Conservation (phyloP, 179 eudicot species). For the Spergularia azorica region DNA sequence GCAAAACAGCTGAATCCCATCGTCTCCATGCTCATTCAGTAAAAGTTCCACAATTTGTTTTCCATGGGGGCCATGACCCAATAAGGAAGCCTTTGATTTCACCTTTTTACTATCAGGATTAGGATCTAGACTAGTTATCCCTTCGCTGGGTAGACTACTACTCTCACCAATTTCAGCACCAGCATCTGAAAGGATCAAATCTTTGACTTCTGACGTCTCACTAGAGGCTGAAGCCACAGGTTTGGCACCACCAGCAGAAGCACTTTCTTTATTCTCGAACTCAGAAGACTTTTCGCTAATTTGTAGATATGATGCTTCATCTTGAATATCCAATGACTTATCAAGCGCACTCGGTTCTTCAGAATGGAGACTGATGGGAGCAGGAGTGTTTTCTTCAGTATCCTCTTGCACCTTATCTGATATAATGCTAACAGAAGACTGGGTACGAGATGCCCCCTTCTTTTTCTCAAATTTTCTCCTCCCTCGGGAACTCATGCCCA, state of each 20-base stretch:
- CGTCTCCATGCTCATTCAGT: constrained; percentile 68
- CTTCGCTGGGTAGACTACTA: constrained; percentile 23
- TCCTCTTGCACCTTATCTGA: constrained; percentile 29
- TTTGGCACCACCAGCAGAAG: constrained; percentile 21
- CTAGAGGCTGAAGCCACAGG: constrained; percentile 16
- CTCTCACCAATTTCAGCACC: constrained; percentile 31
- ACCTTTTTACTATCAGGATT: constrained; percentile 38
- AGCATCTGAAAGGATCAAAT: constrained; percentile 25
- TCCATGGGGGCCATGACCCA: constrained; percentile 99
- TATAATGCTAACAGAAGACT: constrained; percentile 23
- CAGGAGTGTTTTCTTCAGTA: constrained; percentile 12
- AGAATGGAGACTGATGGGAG: constrained; percentile 22
- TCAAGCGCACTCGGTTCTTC: constrained; percentile 11
- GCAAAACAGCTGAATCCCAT: constrained; percentile 83
- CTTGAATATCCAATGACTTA: constrained; percentile 27
- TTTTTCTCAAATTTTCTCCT: constrained; percentile 72
- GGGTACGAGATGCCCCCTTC: constrained; percentile 45
- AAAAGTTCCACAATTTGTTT: constrained; percentile 74
- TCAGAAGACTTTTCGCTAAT: constrained; percentile 28
- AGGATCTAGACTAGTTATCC: constrained; percentile 18
- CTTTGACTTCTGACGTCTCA: constrained; percentile 30
- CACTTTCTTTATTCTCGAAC: constrained; percentile 20
- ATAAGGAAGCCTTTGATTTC: constrained; percentile 65
- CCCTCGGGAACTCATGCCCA: constrained; percentile 89
- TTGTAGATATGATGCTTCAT: constrained; percentile 32